Percentiles rank a stretch among this genome's conserved stretches.
These are phyloP conservation scores for Stentor coeruleus DNA, from an alignment of 73 alveolate genomes.

Conservation along the genomic window DNA sequence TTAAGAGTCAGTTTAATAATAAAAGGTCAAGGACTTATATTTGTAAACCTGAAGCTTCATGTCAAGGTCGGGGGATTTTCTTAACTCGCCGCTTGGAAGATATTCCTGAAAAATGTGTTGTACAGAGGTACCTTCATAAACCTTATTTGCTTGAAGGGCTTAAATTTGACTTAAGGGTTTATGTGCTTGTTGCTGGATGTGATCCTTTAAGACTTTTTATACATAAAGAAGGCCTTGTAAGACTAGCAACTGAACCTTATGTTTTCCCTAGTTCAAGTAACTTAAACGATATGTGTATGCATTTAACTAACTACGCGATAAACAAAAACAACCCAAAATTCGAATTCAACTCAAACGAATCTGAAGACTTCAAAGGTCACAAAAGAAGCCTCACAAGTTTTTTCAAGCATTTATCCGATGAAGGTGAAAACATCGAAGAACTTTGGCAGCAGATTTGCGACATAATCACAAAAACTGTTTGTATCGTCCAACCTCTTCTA, in stretches of 20 bases:
- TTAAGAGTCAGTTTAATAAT: slow-evolving; percentile 19
- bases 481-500: slow-evolving; percentile 56
- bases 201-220: slow-evolving; percentile 82
- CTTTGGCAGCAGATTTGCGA: slow-evolving; percentile 5
- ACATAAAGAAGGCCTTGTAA: slow-evolving; percentile 81
- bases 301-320: slow-evolving; percentile 61
- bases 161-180: slow-evolving; percentile 92
- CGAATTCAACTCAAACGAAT: slow-evolving; percentile 41
- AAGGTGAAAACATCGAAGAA: not conserved
- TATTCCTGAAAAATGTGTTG: slow-evolving; percentile 69
- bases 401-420: slow-evolving; percentile 7
- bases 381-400: slow-evolving; percentile 50
- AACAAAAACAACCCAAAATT: slow-evolving; percentile 51
- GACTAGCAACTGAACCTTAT: slow-evolving; percentile 80
- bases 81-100: slow-evolving; percentile 60
- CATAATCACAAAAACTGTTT: slow-evolving; percentile 48
- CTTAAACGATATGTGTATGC: slow-evolving; percentile 51
- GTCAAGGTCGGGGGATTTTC: slow-evolving; percentile 69
- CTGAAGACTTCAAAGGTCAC: slow-evolving; percentile 50
- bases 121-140: slow-evolving; percentile 83
- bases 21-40: slow-evolving; percentile 34
- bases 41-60: slow-evolving; percentile 53
- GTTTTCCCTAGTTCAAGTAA: slow-evolving; percentile 42
- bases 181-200: slow-evolving; percentile 63
- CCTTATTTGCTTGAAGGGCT: slow-evolving; percentile 95